Evolutionary conservation across 2,329 filamentous ascomycete species (phyloP).

Genomic region (Stachybotrys echinatus): DNA sequence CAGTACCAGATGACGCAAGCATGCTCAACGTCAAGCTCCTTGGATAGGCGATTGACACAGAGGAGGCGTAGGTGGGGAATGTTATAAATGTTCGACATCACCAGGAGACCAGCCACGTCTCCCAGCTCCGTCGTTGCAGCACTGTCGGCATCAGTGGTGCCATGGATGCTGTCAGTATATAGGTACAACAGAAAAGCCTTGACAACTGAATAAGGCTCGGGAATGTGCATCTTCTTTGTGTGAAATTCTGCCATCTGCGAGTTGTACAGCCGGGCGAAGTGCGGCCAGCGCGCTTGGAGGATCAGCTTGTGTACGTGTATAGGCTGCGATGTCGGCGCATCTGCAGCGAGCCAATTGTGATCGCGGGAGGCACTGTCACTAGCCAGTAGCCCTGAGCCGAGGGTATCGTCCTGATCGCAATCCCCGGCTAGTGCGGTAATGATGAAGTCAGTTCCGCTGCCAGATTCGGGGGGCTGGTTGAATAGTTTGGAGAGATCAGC

Average conservation of each 20-base stretch:
- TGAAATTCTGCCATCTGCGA: conserved; percentile 98
- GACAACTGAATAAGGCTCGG: conserved; percentile 90
- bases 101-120: conserved; percentile 88
- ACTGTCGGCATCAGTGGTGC: conserved; percentile 44
- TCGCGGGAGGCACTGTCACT: conserved; percentile 35
- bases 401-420: conserved; percentile 61
- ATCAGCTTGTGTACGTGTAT: conserved; percentile 97
- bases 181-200: conserved; percentile 94
- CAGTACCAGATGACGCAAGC: conserved; percentile 96
- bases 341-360: conserved; percentile 54
- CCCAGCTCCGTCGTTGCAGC: conserved; percentile 72
- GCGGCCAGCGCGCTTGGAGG: conserved; percentile 90
- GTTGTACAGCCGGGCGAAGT: conserved; percentile 87
- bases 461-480: conserved; percentile 76
- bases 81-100: conserved; percentile 98
- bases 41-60: conserved; percentile 83
- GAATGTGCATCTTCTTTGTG: conserved; percentile 95
- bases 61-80: conserved; percentile 88
- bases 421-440: conserved; percentile 84
- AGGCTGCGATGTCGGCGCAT: conserved; percentile 65
- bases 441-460: conserved; percentile 84
- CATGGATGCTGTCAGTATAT: conserved; percentile 86
- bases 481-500: conserved; percentile 83
- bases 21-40: conserved; percentile 90
- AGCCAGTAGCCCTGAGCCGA: conserved; percentile 45